These are phyloP conservation scores for Sarcomyxa edulis DNA, from an alignment of 768 basidiomycete species.

Conservation along the genomic window DNA sequence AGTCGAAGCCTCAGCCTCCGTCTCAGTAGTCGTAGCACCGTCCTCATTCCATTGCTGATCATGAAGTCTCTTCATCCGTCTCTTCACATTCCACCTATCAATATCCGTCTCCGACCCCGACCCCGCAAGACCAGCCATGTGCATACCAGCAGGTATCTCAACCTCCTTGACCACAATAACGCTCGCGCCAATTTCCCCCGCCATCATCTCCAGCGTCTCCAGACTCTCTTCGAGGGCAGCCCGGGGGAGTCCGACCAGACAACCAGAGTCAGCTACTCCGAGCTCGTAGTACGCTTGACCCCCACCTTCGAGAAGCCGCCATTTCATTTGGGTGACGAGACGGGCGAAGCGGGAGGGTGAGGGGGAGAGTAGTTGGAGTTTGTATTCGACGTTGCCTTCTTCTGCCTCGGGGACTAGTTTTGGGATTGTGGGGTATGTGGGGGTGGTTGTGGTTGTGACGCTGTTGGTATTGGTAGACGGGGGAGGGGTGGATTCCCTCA, in stretches of 20 bases:
- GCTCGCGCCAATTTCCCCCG: constrained; percentile 87
- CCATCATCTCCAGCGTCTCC: constrained; percentile 90
- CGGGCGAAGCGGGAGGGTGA: constrained; percentile 70
- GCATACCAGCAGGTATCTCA: constrained; percentile 59
- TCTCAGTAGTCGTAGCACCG: constrained; percentile 17
- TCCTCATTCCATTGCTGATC: constrained; percentile 20
- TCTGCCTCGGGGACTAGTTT: constrained; percentile 76
- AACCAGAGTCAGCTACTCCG: constrained; percentile 82
- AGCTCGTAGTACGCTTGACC: constrained; percentile 83
- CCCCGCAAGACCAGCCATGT: constrained; percentile 27
- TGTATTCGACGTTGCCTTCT: constrained; percentile 91
- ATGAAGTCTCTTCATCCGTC: constrained; percentile 23
- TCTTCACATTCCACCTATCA: constrained; percentile 31
- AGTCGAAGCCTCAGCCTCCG: constrained; percentile 23
- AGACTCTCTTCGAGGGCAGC: constrained; percentile 76
- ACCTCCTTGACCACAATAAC: constrained; percentile 90
- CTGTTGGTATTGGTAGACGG: constrained; percentile 15
- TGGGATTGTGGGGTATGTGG: too few species aligned
- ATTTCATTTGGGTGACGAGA: constrained; percentile 93
- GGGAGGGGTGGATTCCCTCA: too few species aligned
- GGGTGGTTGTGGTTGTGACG: constrained; percentile 16
- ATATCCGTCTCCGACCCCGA: constrained; percentile 27
- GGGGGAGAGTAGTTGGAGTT: constrained; percentile 81
- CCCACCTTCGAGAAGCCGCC: constrained; percentile 84
- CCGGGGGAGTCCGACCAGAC: constrained; percentile 73